phyloP scores from a whole-genome alignment of 2,329 filamentous ascomycete species.

The Zarea fungicola region DNA sequence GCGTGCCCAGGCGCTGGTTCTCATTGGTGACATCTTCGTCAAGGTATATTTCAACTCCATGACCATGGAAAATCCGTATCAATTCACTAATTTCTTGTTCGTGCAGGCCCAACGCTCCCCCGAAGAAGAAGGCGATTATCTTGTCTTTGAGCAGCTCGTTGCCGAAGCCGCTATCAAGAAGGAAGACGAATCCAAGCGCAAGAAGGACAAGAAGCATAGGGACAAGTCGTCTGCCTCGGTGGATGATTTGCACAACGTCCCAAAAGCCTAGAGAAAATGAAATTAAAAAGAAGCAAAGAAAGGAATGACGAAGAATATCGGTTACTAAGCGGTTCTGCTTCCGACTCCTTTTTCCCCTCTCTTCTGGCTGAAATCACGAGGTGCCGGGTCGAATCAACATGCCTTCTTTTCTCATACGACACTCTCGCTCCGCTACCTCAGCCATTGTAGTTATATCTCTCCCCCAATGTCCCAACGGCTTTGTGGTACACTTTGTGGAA shows the following conservation, averaged over 20 bases:
- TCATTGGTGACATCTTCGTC: slow-evolving; percentile 83
- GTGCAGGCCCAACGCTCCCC: slow-evolving; percentile 75
- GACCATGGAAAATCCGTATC: neutral
- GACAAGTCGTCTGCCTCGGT: slow-evolving; percentile 27
- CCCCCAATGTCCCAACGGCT: too few species aligned
- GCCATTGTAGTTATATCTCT: too few species aligned
- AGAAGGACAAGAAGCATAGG: slow-evolving; percentile 46
- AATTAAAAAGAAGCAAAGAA: too few species aligned
- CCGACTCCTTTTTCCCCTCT: too few species aligned
- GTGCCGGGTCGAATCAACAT: too few species aligned
- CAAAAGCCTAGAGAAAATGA: slow-evolving; percentile 9
- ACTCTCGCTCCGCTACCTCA: too few species aligned
- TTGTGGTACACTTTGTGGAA: too few species aligned
- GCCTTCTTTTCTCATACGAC: too few species aligned
- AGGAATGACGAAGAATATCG: too few species aligned
- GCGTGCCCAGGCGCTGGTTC: slow-evolving; percentile 80
- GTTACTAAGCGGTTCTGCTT: too few species aligned
- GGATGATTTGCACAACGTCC: slow-evolving; percentile 23
- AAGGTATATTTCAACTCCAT: slow-evolving; percentile 54
- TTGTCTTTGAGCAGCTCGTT: slow-evolving; percentile 97
- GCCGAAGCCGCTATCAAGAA: slow-evolving; percentile 96
- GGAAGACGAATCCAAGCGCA: slow-evolving; percentile 66
- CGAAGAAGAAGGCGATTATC: slow-evolving; percentile 97
- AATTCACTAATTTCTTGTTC: neutral
- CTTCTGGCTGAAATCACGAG: too few species aligned